These are phyloP conservation scores for Colletotrichum noveboracense DNA, from an alignment of 2,329 filamentous ascomycete species.

Conservation along the genomic window DNA sequence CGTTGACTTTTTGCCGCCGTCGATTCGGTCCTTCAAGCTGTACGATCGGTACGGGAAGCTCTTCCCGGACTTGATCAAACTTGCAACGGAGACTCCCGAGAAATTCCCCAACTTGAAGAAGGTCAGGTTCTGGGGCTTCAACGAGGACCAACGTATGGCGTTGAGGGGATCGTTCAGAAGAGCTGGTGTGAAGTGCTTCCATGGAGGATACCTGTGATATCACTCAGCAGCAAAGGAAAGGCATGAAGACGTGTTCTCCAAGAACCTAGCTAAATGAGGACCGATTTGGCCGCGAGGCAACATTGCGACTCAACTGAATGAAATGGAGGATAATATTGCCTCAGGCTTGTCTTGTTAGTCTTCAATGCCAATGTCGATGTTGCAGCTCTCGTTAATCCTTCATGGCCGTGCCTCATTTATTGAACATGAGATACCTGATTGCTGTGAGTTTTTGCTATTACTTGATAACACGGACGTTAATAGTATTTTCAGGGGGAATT, in stretches of 20 bases:
- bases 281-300: not conserved
- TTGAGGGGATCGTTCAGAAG: not conserved
- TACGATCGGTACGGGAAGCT: not conserved
- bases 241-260: not conserved
- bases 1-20: not conserved
- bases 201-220: not conserved
- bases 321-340: not conserved
- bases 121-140: not conserved
- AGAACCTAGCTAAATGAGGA: no score
- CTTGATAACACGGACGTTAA: not conserved
- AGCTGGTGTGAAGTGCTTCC: not conserved
- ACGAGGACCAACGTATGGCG: not conserved
- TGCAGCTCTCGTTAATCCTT: not conserved
- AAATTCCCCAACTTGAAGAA: not conserved
- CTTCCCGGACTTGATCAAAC: not conserved
- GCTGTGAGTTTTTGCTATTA: not conserved
- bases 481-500: no score
- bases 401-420: not conserved
- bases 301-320: not conserved
- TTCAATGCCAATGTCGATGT: rapidly evolving
- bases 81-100: not conserved
- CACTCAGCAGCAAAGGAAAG: not conserved
- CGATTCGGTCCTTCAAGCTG: not conserved
- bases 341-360: not conserved
- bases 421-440: rapidly evolving